Evolutionary conservation across 2,329 filamentous ascomycete genomes (phyloP).

Genomic region (Penicillium sp.): DNA sequence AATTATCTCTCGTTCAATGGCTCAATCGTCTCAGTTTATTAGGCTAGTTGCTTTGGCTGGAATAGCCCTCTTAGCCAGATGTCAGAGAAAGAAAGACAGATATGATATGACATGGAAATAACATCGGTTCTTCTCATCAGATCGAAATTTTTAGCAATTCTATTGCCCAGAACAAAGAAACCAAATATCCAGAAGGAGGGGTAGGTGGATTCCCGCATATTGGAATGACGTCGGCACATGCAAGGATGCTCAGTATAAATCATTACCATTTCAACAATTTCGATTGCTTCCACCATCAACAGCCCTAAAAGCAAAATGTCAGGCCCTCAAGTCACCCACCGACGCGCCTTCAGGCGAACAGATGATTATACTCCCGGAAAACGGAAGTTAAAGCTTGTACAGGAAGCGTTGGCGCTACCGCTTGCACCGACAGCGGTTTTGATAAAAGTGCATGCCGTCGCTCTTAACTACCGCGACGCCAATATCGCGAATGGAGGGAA

Average conservation of each 20-base stretch:
- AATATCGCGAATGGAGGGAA: conserved; percentile 35
- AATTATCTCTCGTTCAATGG: neutral
- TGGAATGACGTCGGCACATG: neutral
- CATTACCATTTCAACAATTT: neutral
- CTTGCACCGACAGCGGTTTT: conserved; percentile 30
- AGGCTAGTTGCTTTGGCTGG: neutral
- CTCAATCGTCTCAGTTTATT: neutral
- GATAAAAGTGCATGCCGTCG: conserved; percentile 23
- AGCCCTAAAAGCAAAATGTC: neutral
- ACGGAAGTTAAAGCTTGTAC: conserved; percentile 36
- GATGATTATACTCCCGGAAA: conserved; percentile 32
- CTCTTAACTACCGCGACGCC: conserved; percentile 27
- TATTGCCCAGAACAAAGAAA: no score
- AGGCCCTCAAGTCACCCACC: neutral
- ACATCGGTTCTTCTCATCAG: neutral
- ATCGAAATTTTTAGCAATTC: no score
- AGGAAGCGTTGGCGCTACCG: conserved; percentile 31
- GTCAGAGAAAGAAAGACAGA: no score
- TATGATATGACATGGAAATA: no score
- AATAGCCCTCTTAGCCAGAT: no score
- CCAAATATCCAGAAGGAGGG: neutral
- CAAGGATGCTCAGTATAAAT: neutral
- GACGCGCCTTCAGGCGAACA: conserved; percentile 34
- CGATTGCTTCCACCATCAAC: neutral
- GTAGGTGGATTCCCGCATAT: neutral